These are phyloP conservation scores for Amylocarpus encephaloides DNA, from an alignment of 2,329 filamentous ascomycete species.

Conservation along the genomic window DNA sequence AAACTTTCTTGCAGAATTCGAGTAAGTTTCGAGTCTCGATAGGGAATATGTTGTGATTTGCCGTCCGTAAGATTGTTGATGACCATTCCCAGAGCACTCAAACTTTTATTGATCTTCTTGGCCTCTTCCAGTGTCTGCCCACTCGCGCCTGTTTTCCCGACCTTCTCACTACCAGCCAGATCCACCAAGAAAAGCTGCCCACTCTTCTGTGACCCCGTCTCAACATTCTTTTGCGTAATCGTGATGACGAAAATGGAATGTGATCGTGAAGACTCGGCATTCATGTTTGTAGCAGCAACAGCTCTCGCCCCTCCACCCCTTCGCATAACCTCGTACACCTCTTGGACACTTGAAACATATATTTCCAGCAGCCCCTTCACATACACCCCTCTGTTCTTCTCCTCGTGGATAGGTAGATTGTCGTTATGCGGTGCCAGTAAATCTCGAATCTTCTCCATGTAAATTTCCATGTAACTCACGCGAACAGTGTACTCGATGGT, in stretches of 20 bases:
- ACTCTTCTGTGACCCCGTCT: conserved; percentile 92
- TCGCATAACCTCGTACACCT: conserved; percentile 95
- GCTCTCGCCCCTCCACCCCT: conserved; percentile 82
- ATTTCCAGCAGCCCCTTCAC: conserved; percentile 93
- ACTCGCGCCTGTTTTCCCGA: conserved; percentile 95
- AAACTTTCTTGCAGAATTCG: conserved; percentile 95
- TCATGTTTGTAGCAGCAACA: conserved; percentile 98
- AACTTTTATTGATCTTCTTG: conserved; percentile 99
- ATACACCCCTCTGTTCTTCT: conserved; percentile 92
- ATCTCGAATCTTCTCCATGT: conserved; percentile 98
- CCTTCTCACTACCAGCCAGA: conserved; percentile 96
- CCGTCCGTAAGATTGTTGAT: conserved; percentile 96
- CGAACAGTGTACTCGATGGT: conserved; percentile 98
- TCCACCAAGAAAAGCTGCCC: conserved; percentile 96
- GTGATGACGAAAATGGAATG: conserved; percentile 98
- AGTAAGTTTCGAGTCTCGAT: conserved; percentile 96
- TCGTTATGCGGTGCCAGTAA: conserved; percentile 87
- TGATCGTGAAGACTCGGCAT: conserved; percentile 94
- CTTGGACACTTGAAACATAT: conserved; percentile 90
- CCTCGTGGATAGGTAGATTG: conserved; percentile 95
- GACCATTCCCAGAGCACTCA: conserved; percentile 97
- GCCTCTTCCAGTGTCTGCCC: conserved; percentile 96
- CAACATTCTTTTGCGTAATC: conserved; percentile 94
- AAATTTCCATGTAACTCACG: conserved; percentile 99
- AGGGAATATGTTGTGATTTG: conserved; percentile 93